Evolutionary conservation across 1,139 yeast genomes (phyloP), one percentile per base, ranked within the genome.

Genomic region (Candida freyschussii): DNA sequence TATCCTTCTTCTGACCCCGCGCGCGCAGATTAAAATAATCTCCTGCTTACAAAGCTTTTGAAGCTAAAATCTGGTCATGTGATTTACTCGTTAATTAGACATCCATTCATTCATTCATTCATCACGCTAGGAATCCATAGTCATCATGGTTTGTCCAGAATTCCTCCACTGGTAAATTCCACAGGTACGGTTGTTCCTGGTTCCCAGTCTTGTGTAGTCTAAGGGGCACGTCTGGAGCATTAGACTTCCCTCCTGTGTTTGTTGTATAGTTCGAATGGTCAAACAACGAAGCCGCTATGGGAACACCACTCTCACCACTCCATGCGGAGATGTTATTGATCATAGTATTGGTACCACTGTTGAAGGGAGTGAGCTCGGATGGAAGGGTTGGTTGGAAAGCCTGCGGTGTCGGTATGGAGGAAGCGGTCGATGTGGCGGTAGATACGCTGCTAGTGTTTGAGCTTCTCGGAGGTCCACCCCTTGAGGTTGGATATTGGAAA

Each of bases 301-400:
- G 48, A 4, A 41, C 37, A 11, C 65, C 65, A 21, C 63, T 63
- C 4, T 62, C 65, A n/a, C 65, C 69, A 0, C 79, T 73, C 80
- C 81, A 75, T 1, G 69, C 67, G 0, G 79, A 72, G 34, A 75
- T 75, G 45, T 74, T 74, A 48, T 66, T 74, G 41, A 75, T 75
- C 81, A 75, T 74, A 28, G 68, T 70, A 32, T 72, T 75, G 17
- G 75, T 72, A 40, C 73, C 67, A 29, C 66, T 75, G 46, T 62
- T 72, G 51, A 63, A 66, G 8, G 72, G 66, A 24, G 59, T 57
- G 37, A 52, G 46, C 33, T 65, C 68, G 14, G 53, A 33, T 41
- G 38, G 43, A 14, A 34, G 23, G 7, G 44, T 14, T 18, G 35
- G 21, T 15, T 38, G 28, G 14, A 29, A 14, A 0, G 50, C 21